phyloP scores from a whole-genome alignment of 768 basidiomycete genomes.

The Leccinum barrowsii region DNA sequence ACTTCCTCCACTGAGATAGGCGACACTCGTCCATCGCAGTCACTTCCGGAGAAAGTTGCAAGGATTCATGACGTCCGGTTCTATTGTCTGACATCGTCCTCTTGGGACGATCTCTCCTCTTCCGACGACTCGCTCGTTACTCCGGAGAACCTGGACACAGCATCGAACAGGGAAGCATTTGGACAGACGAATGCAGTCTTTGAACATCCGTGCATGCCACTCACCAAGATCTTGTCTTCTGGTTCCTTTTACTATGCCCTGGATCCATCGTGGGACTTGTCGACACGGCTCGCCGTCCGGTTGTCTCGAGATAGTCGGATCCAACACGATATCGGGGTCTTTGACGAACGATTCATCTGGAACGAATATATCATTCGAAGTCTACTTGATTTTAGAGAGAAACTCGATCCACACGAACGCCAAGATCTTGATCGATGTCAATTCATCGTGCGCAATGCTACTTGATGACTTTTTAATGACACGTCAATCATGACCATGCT shows the following conservation, averaged over 20 bases:
- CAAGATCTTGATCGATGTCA: slow-evolving; percentile 77
- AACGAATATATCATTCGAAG: slow-evolving; percentile 88
- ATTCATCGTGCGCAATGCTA: slow-evolving; percentile 63
- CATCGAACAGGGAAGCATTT: slow-evolving; percentile 42
- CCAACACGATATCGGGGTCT: slow-evolving; percentile 51
- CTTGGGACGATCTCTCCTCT: slow-evolving; percentile 75
- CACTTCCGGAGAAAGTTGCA: slow-evolving; percentile 62
- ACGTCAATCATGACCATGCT: slow-evolving; percentile 6
- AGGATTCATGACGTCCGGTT: slow-evolving; percentile 89
- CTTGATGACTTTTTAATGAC: slow-evolving; percentile 4
- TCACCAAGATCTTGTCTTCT: slow-evolving; percentile 87
- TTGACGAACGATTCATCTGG: slow-evolving; percentile 91
- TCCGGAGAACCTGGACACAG: slow-evolving; percentile 51
- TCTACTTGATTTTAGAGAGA: slow-evolving; percentile 82
- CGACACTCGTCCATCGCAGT: slow-evolving; percentile 58
- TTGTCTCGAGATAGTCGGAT: slow-evolving; percentile 47
- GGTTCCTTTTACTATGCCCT: slow-evolving; percentile 93
- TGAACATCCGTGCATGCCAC: slow-evolving; percentile 87
- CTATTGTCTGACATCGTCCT: slow-evolving; percentile 77
- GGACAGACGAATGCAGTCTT: slow-evolving; percentile 50
- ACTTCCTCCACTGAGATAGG: slow-evolving; percentile 75
- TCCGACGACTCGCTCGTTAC: slow-evolving; percentile 51
- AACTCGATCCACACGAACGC: slow-evolving; percentile 66
- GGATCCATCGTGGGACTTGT: slow-evolving; percentile 84
- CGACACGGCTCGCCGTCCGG: slow-evolving; percentile 73